These are phyloP conservation scores for Prunus yedoensis DNA, from an alignment of 331 rosid genomes.

Conservation along the genomic window DNA sequence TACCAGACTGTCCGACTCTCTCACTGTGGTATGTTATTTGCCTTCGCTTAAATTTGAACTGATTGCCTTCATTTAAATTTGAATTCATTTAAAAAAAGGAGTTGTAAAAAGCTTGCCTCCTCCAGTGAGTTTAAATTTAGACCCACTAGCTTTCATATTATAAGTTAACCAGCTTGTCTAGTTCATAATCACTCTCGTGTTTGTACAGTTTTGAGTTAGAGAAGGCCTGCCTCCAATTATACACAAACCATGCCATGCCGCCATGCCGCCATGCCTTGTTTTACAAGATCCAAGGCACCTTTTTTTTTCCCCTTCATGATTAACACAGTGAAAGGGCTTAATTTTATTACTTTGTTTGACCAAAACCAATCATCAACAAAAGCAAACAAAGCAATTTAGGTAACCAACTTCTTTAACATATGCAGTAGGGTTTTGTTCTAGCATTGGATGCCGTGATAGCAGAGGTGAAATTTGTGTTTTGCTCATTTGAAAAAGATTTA, in stretches of 20 bases:
- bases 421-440: too few relatives aligned
- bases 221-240: background rate
- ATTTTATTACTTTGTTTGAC: conserved; percentile 5
- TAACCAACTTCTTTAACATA: background rate
- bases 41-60: background rate
- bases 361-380: background rate
- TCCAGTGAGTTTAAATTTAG: background rate
- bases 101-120: background rate
- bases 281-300: conserved; percentile 17
- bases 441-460: too few relatives aligned
- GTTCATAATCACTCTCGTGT: background rate
- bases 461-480: too few relatives aligned
- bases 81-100: too few relatives aligned
- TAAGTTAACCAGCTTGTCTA: background rate
- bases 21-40: too few relatives aligned
- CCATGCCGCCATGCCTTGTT: conserved; percentile 5
- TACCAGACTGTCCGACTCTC: fast-evolving
- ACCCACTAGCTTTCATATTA: background rate
- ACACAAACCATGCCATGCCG: background rate
- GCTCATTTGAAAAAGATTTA: too few relatives aligned
- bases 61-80: too few relatives aligned
- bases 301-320: background rate
- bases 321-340: conserved; percentile 12
- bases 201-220: background rate
- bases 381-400: background rate